Conservation (phyloP, 1,284 basidiomycete species). For the Chondrostereum purpureum region DNA sequence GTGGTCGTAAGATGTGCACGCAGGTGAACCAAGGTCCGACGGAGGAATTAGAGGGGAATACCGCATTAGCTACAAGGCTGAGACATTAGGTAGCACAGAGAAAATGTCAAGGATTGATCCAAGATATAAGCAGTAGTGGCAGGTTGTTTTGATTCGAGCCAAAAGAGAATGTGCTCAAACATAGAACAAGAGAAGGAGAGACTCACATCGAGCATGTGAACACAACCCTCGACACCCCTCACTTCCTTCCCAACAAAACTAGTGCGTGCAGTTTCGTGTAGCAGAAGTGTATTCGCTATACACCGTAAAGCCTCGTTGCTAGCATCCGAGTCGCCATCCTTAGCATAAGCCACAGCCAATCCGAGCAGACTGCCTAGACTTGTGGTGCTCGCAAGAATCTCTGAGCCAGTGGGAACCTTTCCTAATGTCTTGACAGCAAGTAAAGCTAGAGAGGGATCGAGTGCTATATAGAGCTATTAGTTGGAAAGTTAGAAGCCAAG, state of each 20-base stretch:
- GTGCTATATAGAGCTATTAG: conserved; percentile 12
- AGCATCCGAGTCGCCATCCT: conserved; percentile 49
- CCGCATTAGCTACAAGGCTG: too few relatives aligned
- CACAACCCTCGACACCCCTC: conserved; percentile 51
- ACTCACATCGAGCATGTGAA: conserved; percentile 58
- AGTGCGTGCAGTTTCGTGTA: conserved; percentile 54
- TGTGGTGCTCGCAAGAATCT: conserved; percentile 45
- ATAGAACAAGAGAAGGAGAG: conserved; percentile 1
- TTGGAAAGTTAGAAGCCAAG: conserved; percentile 8
- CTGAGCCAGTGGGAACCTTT: conserved; percentile 64
- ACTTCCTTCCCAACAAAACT: conserved; percentile 53
- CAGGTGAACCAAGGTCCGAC: too few relatives aligned
- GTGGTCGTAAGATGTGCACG: too few relatives aligned
- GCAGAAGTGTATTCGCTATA: conserved; percentile 68
- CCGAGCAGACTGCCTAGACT: conserved; percentile 50
- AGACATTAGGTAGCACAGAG: too few relatives aligned
- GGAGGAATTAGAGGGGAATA: too few relatives aligned
- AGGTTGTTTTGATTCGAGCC: not conserved
- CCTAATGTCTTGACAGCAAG: conserved; percentile 72
- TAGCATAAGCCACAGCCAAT: conserved; percentile 38
- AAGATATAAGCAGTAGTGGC: too few relatives aligned
- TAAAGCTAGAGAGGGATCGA: conserved; percentile 52
- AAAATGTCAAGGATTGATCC: too few relatives aligned
- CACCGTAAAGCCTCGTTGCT: conserved; percentile 66
- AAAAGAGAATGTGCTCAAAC: conserved; percentile 3